Conservation (phyloP, 257 asterid species). For the Verbascum thapsus region DNA sequence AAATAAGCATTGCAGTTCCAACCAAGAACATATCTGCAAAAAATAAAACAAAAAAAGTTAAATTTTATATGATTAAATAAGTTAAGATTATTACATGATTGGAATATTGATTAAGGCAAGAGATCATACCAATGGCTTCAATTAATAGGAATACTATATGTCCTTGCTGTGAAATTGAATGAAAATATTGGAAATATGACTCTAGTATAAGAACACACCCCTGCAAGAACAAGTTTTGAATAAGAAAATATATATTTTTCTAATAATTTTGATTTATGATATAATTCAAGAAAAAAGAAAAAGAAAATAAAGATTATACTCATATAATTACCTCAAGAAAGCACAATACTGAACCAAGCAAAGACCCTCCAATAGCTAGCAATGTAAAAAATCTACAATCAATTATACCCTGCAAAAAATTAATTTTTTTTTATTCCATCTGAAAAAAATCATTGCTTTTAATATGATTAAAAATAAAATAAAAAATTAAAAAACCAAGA, state of each 20-base stretch:
- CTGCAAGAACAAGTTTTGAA: conserved; percentile 42
- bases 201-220: conserved; percentile 53
- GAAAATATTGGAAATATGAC: conserved; percentile 64
- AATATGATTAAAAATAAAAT: not conserved
- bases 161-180: conserved; percentile 47
- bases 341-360: conserved; percentile 69
- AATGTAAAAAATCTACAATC: conserved; percentile 84
- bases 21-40: conserved; percentile 75
- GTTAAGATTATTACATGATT: not conserved
- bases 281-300: not conserved
- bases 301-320: not conserved
- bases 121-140: conserved; percentile 68
- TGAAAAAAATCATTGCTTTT: not conserved
- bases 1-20: conserved; percentile 78
- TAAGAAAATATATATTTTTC: not conserved
- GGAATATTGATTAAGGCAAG: not conserved
- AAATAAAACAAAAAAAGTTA: not conserved
- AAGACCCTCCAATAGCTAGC: conserved; percentile 80
- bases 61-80: not conserved
- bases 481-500: not conserved
- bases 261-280: not conserved
- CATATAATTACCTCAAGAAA: conserved; percentile 60
- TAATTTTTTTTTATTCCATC: not conserved
- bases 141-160: conserved; percentile 58
- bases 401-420: conserved; percentile 56